These are phyloP conservation scores for Diaporthe sp. DNA, from an alignment of 2,329 filamentous ascomycete species.

Conservation along the genomic window DNA sequence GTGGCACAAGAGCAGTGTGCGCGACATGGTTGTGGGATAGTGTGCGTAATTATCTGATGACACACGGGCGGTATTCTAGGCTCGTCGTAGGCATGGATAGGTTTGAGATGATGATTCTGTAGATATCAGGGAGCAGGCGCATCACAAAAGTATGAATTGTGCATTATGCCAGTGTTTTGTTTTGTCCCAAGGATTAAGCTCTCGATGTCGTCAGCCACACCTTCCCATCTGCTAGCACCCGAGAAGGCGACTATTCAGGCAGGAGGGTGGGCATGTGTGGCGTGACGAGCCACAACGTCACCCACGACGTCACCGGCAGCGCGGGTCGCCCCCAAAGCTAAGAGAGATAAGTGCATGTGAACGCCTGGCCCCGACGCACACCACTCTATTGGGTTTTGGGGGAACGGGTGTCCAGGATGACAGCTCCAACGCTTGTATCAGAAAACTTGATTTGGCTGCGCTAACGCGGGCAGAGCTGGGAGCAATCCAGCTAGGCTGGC, in stretches of 20 bases:
- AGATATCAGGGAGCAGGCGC: neutral
- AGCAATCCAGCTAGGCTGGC: neutral
- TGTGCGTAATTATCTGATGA: neutral
- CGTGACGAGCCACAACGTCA: slow-evolving; percentile 42
- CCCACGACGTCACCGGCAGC: slow-evolving; percentile 38
- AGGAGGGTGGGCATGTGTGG: slow-evolving; percentile 23
- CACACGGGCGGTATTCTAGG: neutral
- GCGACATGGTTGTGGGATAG: slow-evolving; percentile 52
- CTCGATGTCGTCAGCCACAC: slow-evolving; percentile 39
- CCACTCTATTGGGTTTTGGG: neutral
- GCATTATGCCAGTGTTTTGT: neutral
- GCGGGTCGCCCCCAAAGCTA: slow-evolving; percentile 7
- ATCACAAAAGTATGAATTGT: neutral
- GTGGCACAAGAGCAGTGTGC: slow-evolving; percentile 78
- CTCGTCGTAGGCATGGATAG: neutral
- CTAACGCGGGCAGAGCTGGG: slow-evolving; percentile 3
- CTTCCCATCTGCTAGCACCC: neutral
- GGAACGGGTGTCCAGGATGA: neutral
- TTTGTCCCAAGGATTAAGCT: neutral
- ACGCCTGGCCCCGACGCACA: neutral
- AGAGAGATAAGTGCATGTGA: slow-evolving; percentile 15
- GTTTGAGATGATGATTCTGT: neutral
- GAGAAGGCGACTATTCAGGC: neutral
- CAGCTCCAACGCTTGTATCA: slow-evolving; percentile 6
- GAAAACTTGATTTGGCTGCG: slow-evolving; percentile 23